Evolutionary conservation across 2,329 filamentous ascomycete genomes (phyloP).

Genomic region (Cordyceps sp.): DNA sequence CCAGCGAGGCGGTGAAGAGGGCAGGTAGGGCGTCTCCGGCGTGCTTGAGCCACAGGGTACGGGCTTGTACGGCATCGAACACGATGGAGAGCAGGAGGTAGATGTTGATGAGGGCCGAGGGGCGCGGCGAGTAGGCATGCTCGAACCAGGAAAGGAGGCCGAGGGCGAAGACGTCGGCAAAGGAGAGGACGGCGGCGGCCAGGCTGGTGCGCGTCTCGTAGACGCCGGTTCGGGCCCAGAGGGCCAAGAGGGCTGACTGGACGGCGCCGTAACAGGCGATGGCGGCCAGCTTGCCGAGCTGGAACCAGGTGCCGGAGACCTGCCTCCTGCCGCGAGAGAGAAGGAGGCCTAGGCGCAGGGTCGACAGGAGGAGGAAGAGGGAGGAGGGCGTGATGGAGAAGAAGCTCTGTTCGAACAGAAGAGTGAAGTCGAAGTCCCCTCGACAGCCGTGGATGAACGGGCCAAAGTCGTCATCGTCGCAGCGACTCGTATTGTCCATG

Average conservation of each 20-base stretch:
- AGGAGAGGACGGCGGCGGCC: conserved; percentile 2
- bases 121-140: conserved; percentile 2
- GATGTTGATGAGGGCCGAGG: conserved; percentile 2
- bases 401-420: conserved; percentile 7
- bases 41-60: conserved; percentile 2
- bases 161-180: conserved; percentile 1
- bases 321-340: not conserved
- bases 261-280: not conserved
- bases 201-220: conserved; percentile 1
- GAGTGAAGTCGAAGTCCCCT: conserved; percentile 8
- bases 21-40: not conserved
- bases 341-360: not conserved
- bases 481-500: no score
- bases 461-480: no score
- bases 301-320: not conserved
- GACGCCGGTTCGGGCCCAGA: conserved; percentile 1
- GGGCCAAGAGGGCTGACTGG: not conserved
- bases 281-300: not conserved
- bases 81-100: conserved; percentile 2
- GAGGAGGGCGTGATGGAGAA: conserved; percentile 4
- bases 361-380: not conserved
- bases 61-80: conserved; percentile 1
- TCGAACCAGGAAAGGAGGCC: conserved; percentile 1
- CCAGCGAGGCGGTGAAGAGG: no score
- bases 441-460: conserved; percentile 2